phyloP scores from a whole-genome alignment of 208 protist genomes.

The Endotrypanum monterogeii region DNA sequence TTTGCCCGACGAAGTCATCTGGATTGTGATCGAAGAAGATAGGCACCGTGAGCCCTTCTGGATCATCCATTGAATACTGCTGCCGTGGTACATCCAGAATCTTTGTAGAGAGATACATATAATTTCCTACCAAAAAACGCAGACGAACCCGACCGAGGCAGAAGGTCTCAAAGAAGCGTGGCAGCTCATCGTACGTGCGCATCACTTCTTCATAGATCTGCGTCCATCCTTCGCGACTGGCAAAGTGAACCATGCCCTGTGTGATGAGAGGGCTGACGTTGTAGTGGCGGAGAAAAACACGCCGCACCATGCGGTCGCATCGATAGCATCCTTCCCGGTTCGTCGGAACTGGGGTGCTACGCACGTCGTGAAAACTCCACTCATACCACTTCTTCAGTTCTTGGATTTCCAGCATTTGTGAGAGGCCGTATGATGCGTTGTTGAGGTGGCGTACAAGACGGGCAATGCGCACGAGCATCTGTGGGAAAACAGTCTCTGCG shows the following conservation, averaged over 20 bases:
- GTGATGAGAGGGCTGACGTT: slow-evolving; percentile 58
- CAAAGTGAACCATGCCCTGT: slow-evolving; percentile 56
- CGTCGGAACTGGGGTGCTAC: slow-evolving; percentile 38
- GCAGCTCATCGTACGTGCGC: slow-evolving; percentile 41
- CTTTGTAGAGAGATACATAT: slow-evolving; percentile 70
- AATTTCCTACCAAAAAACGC: slow-evolving; percentile 72
- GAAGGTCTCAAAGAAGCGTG: slow-evolving; percentile 63
- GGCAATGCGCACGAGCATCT: slow-evolving; percentile 67
- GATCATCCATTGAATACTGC: slow-evolving; percentile 31
- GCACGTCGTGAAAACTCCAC: slow-evolving; percentile 80
- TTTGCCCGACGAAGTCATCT: slow-evolving; percentile 57
- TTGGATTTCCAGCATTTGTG: slow-evolving; percentile 72
- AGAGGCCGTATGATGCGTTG: slow-evolving; percentile 63
- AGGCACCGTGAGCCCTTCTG: slow-evolving; percentile 40
- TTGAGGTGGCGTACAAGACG: slow-evolving; percentile 43
- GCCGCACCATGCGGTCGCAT: slow-evolving; percentile 61
- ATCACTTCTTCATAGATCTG: slow-evolving; percentile 38
- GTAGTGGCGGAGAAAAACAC: slow-evolving; percentile 69
- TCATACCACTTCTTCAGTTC: slow-evolving; percentile 69
- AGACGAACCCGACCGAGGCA: slow-evolving; percentile 54
- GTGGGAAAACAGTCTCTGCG: slow-evolving; percentile 46
- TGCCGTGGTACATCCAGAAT: slow-evolving; percentile 47
- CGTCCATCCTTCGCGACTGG: slow-evolving; percentile 55
- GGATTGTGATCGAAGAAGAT: slow-evolving; percentile 61
- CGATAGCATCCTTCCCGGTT: slow-evolving; percentile 31